phyloP scores from a whole-genome alignment of 208 protist species.

The Wallacemonas sp. region DNA sequence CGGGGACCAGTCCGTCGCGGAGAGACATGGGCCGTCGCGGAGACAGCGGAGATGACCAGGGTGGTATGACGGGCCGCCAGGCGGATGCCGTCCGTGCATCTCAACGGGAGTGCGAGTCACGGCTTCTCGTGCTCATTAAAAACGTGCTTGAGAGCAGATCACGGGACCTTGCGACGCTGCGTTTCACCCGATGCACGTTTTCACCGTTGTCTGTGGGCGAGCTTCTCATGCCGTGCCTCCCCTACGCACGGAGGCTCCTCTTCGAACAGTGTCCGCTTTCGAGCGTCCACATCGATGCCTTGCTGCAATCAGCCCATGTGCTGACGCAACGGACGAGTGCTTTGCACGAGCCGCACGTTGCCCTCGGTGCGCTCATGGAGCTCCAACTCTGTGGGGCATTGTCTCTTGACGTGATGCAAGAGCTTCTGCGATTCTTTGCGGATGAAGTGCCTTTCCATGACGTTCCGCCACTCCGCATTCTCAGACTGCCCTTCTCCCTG shows the following conservation, averaged over 20 bases:
- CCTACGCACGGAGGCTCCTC: slow-evolving; percentile 30
- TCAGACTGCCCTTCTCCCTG: slow-evolving; percentile 38
- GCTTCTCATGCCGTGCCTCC: slow-evolving; percentile 32
- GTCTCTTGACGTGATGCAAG: slow-evolving; percentile 39
- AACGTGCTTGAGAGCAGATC: slow-evolving; percentile 32
- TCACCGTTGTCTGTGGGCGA: slow-evolving; percentile 40
- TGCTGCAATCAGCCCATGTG: slow-evolving; percentile 34
- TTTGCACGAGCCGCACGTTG: neutral
- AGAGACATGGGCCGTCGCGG: too few species aligned
- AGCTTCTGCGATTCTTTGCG: slow-evolving; percentile 58
- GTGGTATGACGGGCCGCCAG: too few species aligned
- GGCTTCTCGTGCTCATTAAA: slow-evolving; percentile 43
- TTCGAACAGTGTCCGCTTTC: slow-evolving; percentile 69
- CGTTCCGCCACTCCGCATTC: slow-evolving; percentile 1
- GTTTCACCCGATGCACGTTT: slow-evolving; percentile 53
- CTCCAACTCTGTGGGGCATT: slow-evolving; percentile 72
- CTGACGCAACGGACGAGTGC: neutral
- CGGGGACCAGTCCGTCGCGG: too few species aligned
- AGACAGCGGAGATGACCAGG: too few species aligned
- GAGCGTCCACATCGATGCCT: slow-evolving; percentile 49
- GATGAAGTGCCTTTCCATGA: slow-evolving; percentile 25
- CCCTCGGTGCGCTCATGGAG: slow-evolving; percentile 34
- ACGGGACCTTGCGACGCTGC: slow-evolving; percentile 25
- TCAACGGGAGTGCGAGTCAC: slow-evolving; percentile 35
- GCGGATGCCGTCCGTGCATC: too few species aligned